Evolutionary conservation across 805 yeast species (phyloP).

Genomic region (Candida ortonii): DNA sequence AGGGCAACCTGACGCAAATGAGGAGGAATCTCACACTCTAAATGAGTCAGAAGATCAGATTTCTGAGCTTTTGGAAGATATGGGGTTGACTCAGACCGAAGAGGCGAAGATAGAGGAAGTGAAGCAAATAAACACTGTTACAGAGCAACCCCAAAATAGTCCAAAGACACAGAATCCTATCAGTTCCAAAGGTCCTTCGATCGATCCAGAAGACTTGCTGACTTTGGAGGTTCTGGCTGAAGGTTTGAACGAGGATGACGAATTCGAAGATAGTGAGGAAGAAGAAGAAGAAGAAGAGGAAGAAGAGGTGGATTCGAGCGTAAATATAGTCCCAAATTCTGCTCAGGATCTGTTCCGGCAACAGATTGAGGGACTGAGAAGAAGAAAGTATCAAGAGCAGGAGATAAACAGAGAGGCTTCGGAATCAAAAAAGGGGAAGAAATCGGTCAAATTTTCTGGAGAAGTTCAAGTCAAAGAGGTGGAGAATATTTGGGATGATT

Average conservation of each 20-base stretch:
- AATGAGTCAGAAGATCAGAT: conserved; percentile 34
- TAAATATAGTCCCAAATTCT: conserved; percentile 22
- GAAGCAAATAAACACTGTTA: conserved; percentile 1
- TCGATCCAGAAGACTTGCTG: conserved; percentile 45
- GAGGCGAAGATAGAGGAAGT: conserved; percentile 5
- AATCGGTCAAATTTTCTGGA: conserved; percentile 54
- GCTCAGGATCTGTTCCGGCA: conserved; percentile 41
- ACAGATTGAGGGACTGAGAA: conserved; percentile 35
- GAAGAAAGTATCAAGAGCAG: conserved; percentile 19
- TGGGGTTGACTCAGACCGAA: conserved; percentile 26
- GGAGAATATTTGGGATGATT: conserved; percentile 51
- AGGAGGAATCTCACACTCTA: too few species aligned
- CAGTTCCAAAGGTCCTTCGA: conserved; percentile 21
- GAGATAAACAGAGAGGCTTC: not conserved
- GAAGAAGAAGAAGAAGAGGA: conserved; percentile 17
- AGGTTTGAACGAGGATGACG: conserved; percentile 23
- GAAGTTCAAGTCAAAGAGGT: conserved; percentile 56
- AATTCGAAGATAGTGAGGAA: conserved; percentile 28
- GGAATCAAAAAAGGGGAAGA: conserved; percentile 27
- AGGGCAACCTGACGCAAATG: too few species aligned
- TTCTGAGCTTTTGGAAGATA: conserved; percentile 33
- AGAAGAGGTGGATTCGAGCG: conserved; percentile 24
- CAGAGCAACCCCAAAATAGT: conserved; percentile 1
- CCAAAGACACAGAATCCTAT: not conserved
- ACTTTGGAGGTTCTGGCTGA: conserved; percentile 49